Conservation (phyloP, 352 stramenopile species). For the Phytophthora cactorum region DNA sequence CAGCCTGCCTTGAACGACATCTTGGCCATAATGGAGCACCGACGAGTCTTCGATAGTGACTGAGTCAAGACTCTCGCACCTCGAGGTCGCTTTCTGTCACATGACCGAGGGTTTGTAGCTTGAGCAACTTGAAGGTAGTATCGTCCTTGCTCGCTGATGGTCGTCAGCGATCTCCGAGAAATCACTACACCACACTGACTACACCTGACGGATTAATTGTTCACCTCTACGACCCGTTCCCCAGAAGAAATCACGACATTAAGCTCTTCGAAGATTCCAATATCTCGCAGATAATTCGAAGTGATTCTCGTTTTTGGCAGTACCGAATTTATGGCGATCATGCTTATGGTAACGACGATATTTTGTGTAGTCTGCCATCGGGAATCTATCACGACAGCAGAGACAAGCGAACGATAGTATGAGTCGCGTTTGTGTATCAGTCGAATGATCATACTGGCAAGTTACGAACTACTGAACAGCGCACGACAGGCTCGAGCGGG, state of each 20-base stretch:
- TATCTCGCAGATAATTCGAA: not conserved
- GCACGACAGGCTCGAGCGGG: not conserved
- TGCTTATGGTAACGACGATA: not conserved
- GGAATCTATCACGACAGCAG: not conserved
- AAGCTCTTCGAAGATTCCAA: not conserved
- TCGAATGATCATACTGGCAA: conserved; percentile 9
- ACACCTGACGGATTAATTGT: conserved; percentile 27
- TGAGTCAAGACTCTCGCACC: too few species aligned
- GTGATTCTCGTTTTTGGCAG: not conserved
- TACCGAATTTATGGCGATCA: not conserved
- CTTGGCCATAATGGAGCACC: too few species aligned
- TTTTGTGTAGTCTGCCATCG: not conserved
- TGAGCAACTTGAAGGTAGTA: too few species aligned
- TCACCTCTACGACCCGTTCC: not conserved
- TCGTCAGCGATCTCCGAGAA: too few species aligned
- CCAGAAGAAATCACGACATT: not conserved
- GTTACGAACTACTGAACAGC: conserved; percentile 18
- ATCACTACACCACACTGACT: not conserved
- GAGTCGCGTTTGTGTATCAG: not conserved
- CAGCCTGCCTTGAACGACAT: too few species aligned
- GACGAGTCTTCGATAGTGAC: too few species aligned
- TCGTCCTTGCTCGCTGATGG: too few species aligned
- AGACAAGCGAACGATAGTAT: not conserved
- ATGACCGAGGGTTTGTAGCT: too few species aligned
- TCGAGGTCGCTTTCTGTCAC: too few species aligned